Percentiles rank a stretch among this genome's conserved stretches.
Conservation (phyloP, 768 basidiomycete genomes). For the Termitomyces sp. region DNA sequence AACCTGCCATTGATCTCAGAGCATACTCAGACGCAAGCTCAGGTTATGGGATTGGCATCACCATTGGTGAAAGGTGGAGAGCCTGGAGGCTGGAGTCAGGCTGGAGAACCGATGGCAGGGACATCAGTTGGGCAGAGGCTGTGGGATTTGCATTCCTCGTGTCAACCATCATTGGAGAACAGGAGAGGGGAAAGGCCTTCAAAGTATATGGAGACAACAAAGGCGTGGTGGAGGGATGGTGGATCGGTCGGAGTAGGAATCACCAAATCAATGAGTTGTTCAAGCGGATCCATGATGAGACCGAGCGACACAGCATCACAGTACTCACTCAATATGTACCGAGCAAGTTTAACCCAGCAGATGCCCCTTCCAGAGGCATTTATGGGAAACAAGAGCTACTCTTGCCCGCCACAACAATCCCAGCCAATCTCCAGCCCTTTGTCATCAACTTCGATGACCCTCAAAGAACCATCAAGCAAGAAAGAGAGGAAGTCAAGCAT, state of each 20-base stretch:
- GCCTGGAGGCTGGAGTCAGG: conserved; percentile 13
- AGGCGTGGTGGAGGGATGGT: background rate
- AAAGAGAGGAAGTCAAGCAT: too few relatives aligned
- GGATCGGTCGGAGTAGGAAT: background rate
- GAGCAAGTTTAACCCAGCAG: background rate
- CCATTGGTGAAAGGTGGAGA: conserved; percentile 23
- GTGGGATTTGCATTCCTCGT: conserved; percentile 27
- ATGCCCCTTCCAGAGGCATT: background rate
- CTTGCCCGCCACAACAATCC: too few relatives aligned
- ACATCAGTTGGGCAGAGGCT: conserved; percentile 44
- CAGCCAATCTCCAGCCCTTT: too few relatives aligned
- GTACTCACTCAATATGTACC: background rate
- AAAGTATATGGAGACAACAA: background rate
- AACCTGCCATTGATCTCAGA: conserved; percentile 15
- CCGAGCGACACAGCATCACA: background rate
- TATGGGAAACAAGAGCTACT: too few relatives aligned
- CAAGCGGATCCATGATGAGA: background rate
- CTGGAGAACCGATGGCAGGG: conserved; percentile 24
- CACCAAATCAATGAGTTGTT: background rate
- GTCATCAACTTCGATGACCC: too few relatives aligned
- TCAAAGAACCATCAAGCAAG: too few relatives aligned
- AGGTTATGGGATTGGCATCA: conserved; percentile 28
- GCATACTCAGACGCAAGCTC: conserved; percentile 42
- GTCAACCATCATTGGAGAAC: background rate
- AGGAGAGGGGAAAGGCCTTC: accelerated